Conservation (phyloP, 2,329 filamentous ascomycete genomes). For the Hypoxylon sp. region DNA sequence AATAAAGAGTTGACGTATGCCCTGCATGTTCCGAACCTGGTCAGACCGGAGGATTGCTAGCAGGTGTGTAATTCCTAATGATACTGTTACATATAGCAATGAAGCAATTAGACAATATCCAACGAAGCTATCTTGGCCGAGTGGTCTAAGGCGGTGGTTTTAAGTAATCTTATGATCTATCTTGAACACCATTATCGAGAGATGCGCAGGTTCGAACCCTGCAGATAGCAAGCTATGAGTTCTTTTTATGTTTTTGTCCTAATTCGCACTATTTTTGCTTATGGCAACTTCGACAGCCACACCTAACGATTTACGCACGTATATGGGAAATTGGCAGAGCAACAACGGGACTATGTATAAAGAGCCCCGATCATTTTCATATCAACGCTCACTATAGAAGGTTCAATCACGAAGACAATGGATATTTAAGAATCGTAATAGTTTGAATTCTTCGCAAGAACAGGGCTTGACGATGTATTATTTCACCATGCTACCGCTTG, state of each 20-base stretch:
- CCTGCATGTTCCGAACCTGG: not conserved
- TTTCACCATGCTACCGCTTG: conserved; percentile 18
- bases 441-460: conserved; percentile 19
- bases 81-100: not conserved
- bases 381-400: not conserved
- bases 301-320: not conserved
- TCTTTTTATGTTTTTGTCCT: not conserved
- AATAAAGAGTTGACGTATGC: not conserved
- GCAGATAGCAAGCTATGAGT: conserved; percentile 37
- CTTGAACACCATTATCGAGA: conserved; percentile 47
- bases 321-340: not conserved
- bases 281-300: not conserved
- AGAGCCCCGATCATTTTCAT: not conserved
- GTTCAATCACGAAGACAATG: not conserved
- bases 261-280: not conserved
- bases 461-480: conserved; percentile 32
- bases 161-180: conserved; percentile 36
- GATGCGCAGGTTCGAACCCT: conserved; percentile 46
- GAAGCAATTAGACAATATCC: not conserved
- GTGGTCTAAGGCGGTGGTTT: conserved; percentile 44
- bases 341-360: not conserved
- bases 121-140: conserved; percentile 6
- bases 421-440: conserved; percentile 13
- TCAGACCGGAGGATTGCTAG: not conserved
- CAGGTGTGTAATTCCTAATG: not conserved